Evolutionary conservation across 2,329 filamentous ascomycete species (phyloP), one percentile per base, ranked within the genome.

Genomic region (Beauveria brongniartii): DNA sequence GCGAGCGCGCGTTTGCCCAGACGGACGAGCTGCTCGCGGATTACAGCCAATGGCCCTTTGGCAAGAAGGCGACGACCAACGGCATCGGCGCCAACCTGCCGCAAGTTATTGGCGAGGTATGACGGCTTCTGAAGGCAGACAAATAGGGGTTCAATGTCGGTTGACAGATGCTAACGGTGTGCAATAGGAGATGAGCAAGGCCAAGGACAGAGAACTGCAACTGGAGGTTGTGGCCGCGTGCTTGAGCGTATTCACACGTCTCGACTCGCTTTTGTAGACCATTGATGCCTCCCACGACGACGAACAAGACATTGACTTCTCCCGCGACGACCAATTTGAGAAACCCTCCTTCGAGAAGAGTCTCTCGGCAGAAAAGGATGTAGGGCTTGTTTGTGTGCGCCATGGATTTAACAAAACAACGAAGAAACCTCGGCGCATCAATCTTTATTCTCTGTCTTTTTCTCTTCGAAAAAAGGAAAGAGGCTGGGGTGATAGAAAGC

Each of bases 11-110:
- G 5, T 99, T 97, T 75, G 91, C 92, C 46, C 93, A 97, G 79
- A 96, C 96, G 20, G 94, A 99, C 74, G 94, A 97, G 77, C 78
- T 99, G 65, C 80, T 99, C 62, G 91, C 91, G 47, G 93, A 97
- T 73, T 99, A 97, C 76, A 96, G 91, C 69, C 94, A 97, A 78
- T 99, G 89, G 88, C 94, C 94, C 0, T 99, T 99, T 77, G 92
- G 88, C 58, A 89, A 87, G 77, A 89, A 92, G 75, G 89, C 91
- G 30, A 85, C 86, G 40, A 85, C 77, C 43, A 84, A 91, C 65
- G 92, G 92, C 37, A 92, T 97, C 60, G 94, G 92, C 53, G 92
- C 93, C 66, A 99, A 99, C 72, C 75, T 99, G 71, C 90, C 91
- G 52, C 89, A 94, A 73, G 86, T 92, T 34, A 88, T 97, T 68